Evolutionary conservation across 805 yeast species (phyloP), one percentile per base, ranked within the genome.

Genomic region (Yamadazyma nakazawae): DNA sequence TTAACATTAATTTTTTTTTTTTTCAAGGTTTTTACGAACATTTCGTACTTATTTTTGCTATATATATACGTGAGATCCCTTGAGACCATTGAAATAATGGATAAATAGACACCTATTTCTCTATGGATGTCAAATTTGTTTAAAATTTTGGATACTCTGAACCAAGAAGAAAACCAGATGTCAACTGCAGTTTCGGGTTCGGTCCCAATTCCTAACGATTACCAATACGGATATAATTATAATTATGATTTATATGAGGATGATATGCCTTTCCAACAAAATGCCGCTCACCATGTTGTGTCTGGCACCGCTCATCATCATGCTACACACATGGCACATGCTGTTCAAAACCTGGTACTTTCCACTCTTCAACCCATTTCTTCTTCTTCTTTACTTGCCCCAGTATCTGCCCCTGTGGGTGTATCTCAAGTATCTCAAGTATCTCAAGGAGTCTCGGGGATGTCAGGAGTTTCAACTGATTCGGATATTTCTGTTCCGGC

Each of bases 41-140:
- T 32, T 40, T 40, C 38, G 43, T 40, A 34, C 32, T 40, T 34
- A 9, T 19, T 40, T 32, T 34, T 18, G 31, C 43, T 32, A 32
- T 24, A 32, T 24, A 40, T 30, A 40, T 24, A 40, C 17, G 32
- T 40, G n/a, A 17, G 9, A 17, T 26, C n/a, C 18, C 28, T 31
- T 24, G 30, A 13, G 30, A 18, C 14, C 25, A n/a, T 38, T 11
- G 5, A 6, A n/a, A 11, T 16, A 40, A 37, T 14, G 28, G 24
- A 21, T 21, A 21, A 40, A 40, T 19, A 40, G 21, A 25, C 19
- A 30, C 9, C 31, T 10, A 16, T 31, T 31, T 21, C 10, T 26
- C 43, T 34, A 40, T 40, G 43, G 38, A 40, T 42, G 45, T 36
- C 45, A 25, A 34, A 36, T 36, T 42, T 42, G 30, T 36, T 42